phyloP scores from a whole-genome alignment of 371 early-diverging fungal species.

The Actinomortierella ambigua region DNA sequence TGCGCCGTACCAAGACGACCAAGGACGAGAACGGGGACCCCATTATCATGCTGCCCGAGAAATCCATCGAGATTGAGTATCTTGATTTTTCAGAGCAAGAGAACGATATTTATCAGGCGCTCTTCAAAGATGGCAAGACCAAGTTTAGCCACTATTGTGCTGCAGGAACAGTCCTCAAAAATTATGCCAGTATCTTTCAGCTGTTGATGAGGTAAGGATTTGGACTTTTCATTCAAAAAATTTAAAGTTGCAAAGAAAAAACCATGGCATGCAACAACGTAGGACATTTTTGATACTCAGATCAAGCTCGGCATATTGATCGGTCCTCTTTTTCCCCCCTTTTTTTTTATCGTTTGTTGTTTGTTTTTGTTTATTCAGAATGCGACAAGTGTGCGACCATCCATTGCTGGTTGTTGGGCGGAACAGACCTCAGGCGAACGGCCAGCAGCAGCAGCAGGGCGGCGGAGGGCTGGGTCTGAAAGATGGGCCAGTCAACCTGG shows the following conservation, averaged over 20 bases:
- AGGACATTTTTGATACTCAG: too few relatives aligned
- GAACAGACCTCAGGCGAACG: constrained; percentile 12
- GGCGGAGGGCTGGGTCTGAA: constrained; percentile 17
- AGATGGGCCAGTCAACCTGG: constrained; percentile 49
- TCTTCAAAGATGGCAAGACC: constrained; percentile 83
- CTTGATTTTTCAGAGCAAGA: constrained; percentile 81
- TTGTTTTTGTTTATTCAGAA: constrained; percentile 2
- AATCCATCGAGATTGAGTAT: constrained; percentile 59
- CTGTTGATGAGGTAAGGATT: constrained; percentile 59
- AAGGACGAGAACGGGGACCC: constrained; percentile 58
- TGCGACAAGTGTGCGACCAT: constrained; percentile 75
- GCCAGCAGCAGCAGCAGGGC: too few relatives aligned
- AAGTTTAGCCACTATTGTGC: constrained; percentile 86
- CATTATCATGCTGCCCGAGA: constrained; percentile 67
- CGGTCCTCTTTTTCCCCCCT: not conserved
- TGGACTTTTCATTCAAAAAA: constrained; percentile 11
- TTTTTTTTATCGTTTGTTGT: not conserved
- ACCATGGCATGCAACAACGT: too few relatives aligned
- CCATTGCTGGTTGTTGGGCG: constrained; percentile 55
- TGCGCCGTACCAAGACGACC: constrained; percentile 71
- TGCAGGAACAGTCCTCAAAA: constrained; percentile 85
- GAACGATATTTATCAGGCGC: constrained; percentile 88
- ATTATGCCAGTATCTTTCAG: constrained; percentile 94
- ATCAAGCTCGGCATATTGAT: too few relatives aligned
- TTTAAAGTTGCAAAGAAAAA: too few relatives aligned